These are phyloP conservation scores for Pleurotus tuber-regium DNA, from an alignment of 768 basidiomycete genomes.

Conservation along the genomic window DNA sequence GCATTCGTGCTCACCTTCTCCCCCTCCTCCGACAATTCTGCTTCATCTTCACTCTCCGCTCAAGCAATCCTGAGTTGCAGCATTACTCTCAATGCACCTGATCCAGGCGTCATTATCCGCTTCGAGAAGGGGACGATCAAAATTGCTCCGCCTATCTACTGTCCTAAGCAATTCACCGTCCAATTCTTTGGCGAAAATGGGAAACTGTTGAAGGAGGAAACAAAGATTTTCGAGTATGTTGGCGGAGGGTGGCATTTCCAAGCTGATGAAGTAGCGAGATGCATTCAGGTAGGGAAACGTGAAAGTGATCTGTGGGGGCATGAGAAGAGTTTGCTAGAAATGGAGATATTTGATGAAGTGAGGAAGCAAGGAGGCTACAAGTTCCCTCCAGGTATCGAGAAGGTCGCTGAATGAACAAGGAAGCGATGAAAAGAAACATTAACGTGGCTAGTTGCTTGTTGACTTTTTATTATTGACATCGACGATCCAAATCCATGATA, in stretches of 20 bases:
- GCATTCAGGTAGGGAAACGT: constrained; percentile 66
- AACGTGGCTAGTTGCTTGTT: too few relatives aligned
- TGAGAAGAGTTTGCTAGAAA: constrained; percentile 76
- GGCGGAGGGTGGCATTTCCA: constrained; percentile 83
- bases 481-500: too few relatives aligned
- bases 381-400: constrained; percentile 18
- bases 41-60: constrained; percentile 55
- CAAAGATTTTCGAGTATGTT: constrained; percentile 50
- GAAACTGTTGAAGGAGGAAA: constrained; percentile 53
- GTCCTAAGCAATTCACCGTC: constrained; percentile 64
- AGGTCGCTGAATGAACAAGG: constrained; percentile 2
- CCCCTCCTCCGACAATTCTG: constrained; percentile 9
- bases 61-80: constrained; percentile 74
- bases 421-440: too few relatives aligned
- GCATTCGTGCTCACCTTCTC: constrained; percentile 72
- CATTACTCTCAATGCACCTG: constrained; percentile 47
- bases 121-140: constrained; percentile 72
- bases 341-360: constrained; percentile 86
- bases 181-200: constrained; percentile 48
- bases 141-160: constrained; percentile 63
- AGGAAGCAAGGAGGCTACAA: constrained; percentile 17
- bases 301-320: constrained; percentile 77
- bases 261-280: constrained; percentile 85
- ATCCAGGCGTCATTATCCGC: constrained; percentile 63
- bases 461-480: too few relatives aligned